Percentiles rank a stretch among this genome's conserved stretches.
Conservation (phyloP, 2,329 filamentous ascomycete genomes). For the Anisogramma anomala region DNA sequence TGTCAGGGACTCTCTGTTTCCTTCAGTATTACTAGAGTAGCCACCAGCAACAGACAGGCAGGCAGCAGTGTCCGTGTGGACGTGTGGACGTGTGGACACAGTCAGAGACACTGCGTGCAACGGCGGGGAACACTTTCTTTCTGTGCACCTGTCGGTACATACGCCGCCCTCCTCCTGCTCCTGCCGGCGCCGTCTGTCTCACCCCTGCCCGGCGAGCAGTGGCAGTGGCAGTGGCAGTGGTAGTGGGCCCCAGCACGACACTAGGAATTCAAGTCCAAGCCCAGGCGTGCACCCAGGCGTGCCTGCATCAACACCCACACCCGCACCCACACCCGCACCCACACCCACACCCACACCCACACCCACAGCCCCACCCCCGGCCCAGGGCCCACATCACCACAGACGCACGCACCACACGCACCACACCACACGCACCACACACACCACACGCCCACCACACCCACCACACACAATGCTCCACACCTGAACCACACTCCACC, state of each 20-base stretch:
- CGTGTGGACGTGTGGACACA: neutral
- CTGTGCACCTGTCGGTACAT: neutral
- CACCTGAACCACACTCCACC: too few species aligned
- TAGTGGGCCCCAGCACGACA: constrained; percentile 11
- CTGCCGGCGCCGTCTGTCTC: constrained; percentile 14
- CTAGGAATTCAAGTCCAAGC: neutral
- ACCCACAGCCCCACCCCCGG: neutral
- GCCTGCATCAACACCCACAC: constrained; percentile 5
- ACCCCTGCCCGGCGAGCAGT: constrained; percentile 13
- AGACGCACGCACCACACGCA: too few species aligned
- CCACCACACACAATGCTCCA: too few species aligned
- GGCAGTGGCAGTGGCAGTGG: too few species aligned
- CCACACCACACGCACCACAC: too few species aligned
- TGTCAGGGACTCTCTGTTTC: too few species aligned
- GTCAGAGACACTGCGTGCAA: neutral
- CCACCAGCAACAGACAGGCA: too few species aligned
- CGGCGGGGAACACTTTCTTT: neutral
- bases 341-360: too few species aligned
- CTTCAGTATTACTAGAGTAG: too few species aligned
- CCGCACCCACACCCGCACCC: constrained; percentile 2
- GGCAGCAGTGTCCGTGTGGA: too few species aligned
- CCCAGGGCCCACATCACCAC: constrained; percentile 4
- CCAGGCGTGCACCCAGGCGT: constrained; percentile 1
- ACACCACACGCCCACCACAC: too few species aligned
- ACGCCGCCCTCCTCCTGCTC: constrained; percentile 7